These are phyloP conservation scores for Mycocentrospora acerina DNA, from an alignment of 2,329 filamentous ascomycete genomes.

Conservation along the genomic window DNA sequence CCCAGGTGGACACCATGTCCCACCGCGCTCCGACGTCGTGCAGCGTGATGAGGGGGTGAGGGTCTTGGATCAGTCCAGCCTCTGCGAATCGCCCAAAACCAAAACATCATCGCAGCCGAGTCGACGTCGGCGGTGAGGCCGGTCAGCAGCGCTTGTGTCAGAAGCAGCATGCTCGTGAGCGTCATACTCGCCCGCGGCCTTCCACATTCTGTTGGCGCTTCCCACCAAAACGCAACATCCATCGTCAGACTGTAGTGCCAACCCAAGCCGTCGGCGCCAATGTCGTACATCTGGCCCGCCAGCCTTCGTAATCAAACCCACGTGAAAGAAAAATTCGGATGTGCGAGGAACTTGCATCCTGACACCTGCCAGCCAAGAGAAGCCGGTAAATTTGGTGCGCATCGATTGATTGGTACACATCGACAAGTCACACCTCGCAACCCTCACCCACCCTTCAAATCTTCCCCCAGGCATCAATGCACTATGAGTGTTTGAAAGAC, in stretches of 20 bases:
- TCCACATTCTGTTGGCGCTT: conserved; percentile 13
- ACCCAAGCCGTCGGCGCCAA: conserved; percentile 19
- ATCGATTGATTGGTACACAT: conserved; percentile 8
- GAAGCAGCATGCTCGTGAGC: conserved; percentile 8
- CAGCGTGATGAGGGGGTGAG: conserved; percentile 11
- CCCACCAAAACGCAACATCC: conserved; percentile 7
- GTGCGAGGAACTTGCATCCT: conserved; percentile 2
- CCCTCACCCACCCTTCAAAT: not conserved
- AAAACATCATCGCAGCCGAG: conserved; percentile 16
- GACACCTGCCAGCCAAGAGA: too few species aligned
- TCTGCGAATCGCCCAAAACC: conserved; percentile 15
- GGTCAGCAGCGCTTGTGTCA: conserved; percentile 6
- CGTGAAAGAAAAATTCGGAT: conserved; percentile 3
- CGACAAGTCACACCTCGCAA: conserved; percentile 10
- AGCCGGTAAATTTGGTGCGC: conserved; percentile 2
- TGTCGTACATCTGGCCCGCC: conserved; percentile 14
- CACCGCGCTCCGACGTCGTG: conserved; percentile 13
- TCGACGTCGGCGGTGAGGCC: conserved; percentile 18
- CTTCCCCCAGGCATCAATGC: conserved; percentile 2
- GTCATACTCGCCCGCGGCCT: conserved; percentile 17
- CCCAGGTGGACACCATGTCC: conserved; percentile 11
- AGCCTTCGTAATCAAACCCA: conserved; percentile 22
- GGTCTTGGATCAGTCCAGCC: conserved; percentile 15
- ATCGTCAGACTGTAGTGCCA: conserved; percentile 23
- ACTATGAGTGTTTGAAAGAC: too few species aligned